phyloP scores from a whole-genome alignment of 1,139 yeast genomes.

The Magnusiomyces sp. region DNA sequence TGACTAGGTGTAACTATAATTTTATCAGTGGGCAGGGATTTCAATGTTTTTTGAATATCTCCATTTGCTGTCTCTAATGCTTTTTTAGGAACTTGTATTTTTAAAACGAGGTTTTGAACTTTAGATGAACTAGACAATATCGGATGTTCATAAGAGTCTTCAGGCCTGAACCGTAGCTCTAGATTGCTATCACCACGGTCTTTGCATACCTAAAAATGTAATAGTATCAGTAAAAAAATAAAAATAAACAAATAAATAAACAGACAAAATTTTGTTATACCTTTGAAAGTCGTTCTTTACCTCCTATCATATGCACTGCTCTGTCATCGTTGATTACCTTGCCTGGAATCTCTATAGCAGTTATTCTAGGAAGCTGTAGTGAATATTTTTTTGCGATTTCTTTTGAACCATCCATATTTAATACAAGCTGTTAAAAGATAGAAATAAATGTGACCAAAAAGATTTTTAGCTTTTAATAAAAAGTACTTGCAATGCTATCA shows the following conservation, averaged over 20 bases:
- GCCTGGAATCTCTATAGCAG: slow-evolving; percentile 64
- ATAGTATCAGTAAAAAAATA: slow-evolving; percentile 22
- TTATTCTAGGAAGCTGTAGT: slow-evolving; percentile 21
- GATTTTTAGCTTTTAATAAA: no score
- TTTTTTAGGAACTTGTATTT: slow-evolving; percentile 60
- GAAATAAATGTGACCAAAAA: no score
- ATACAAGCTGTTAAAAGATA: no score
- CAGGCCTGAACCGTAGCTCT: slow-evolving; percentile 54
- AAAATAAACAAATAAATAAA: neutral
- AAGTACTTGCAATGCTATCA: no score
- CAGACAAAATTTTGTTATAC: slow-evolving; percentile 14
- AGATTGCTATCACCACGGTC: slow-evolving; percentile 38
- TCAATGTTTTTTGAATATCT: slow-evolving; percentile 46
- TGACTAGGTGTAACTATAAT: slow-evolving; percentile 17
- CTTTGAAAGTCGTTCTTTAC: slow-evolving; percentile 39
- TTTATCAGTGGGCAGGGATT: slow-evolving; percentile 18
- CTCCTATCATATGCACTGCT: slow-evolving; percentile 76
- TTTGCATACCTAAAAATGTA: slow-evolving; percentile 24
- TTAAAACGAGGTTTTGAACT: slow-evolving; percentile 61
- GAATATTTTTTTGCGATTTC: slow-evolving; percentile 18
- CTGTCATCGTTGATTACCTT: slow-evolving; percentile 51
- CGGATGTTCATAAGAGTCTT: slow-evolving; percentile 79
- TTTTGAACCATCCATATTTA: no score
- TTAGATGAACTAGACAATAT: slow-evolving; percentile 39
- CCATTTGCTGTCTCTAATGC: slow-evolving; percentile 42